Evolutionary conservation across 2,329 filamentous ascomycete genomes (phyloP), one percentile per base, ranked within the genome.

Genomic region (Esteya vermicola): DNA sequence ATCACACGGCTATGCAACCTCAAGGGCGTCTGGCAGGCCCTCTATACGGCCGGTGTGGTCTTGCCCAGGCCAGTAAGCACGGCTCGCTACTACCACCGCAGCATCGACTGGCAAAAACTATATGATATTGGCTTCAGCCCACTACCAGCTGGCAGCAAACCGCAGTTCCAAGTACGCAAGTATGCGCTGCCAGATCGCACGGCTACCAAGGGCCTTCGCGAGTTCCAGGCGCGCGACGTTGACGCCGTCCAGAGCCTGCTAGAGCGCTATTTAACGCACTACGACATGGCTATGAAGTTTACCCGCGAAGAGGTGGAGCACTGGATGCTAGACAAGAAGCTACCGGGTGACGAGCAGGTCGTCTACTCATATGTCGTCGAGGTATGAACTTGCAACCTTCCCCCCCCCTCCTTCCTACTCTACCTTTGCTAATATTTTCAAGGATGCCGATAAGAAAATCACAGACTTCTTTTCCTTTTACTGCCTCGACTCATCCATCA

Each of bases 401-500:
- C 4, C 10, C 18, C 12, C 14, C 4, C 33, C 4, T 9, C 12
- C 26, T n/a, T n/a, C 14, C 9, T 32, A 6, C 18, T 25, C 37
- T 26, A 16, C 33, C 14, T 18, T 19, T 39, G 21, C 32, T 33
- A 39, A 35, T 13, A 4, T 19, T 28, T 70, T n/a, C n/a, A n/a
- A n/a, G 67, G 62, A 70, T 44, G 59, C 75, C 35, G 76, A 79
- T 38, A 73, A 82, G 46, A 85, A 85, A 51, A 84, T 98, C 54
- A 95, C 85, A 28, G 91, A 98, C 61, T 95, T 94, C 63, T 81
- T 95, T 63, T 95, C 86, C 28, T 98, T 96, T 64, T 98, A 96
- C 68, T 79, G 78, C 54, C 79, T 98, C 26, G 86, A 94, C 57
- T 94, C 86, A 14, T 91, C 85, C 2, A 82, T 95, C 43, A 93